Base-by-base conservation (phyloP, 2,329 filamentous ascomycete genomes). In the Trichoderma sp. region DNA sequence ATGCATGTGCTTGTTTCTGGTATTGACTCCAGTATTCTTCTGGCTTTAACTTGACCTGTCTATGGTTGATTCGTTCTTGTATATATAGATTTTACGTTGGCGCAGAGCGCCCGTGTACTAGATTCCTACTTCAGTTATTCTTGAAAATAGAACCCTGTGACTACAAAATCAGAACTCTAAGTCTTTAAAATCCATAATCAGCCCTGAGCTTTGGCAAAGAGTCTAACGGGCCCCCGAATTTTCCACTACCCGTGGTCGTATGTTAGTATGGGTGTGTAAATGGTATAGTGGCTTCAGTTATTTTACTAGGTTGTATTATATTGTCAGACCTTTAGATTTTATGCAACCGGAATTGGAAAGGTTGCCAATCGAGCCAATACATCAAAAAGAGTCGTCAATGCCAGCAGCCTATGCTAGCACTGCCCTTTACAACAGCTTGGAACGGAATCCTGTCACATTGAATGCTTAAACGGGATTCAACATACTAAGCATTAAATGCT, bases 191-290 rank as follows among this genome's bases (percentile, higher is more conserved):
- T n/a, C 43, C 18, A 47, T 21, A 51, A 2, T 1, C 4, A 51
- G 1, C 21, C 9, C 43, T 0, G 43, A 51, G 12, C n/a, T n/a
- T 51, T 11, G 9, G 0, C 0, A 0, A 51, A 21, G 1, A 51
- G 43, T 11, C 18, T 47, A 21, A 51, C 9, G 1, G 9, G n/a
- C 0, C 43, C 43, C 1, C 9, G 1, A 12, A 51, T 51, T 51
- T 51, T 51, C 43, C n/a, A 51, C n/a, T 6, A 6, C 43, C 0
- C 9, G 12, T 51, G 9, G n/a, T 51, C 9, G n/a, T 51, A 0
- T 21, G 43, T 21, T n/a, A n/a, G 3, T 21, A 47, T 43, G 14
- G 3, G 36, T 7, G 36, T 39, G 6, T 39, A 39, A 36, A 15
- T 4, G 14, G 4, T 36, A 36, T 14, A 36, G 3, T 0, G 34